Evolutionary conservation across 1,284 basidiomycete species (phyloP).

Genomic region (Lignosus rhinocerotis): DNA sequence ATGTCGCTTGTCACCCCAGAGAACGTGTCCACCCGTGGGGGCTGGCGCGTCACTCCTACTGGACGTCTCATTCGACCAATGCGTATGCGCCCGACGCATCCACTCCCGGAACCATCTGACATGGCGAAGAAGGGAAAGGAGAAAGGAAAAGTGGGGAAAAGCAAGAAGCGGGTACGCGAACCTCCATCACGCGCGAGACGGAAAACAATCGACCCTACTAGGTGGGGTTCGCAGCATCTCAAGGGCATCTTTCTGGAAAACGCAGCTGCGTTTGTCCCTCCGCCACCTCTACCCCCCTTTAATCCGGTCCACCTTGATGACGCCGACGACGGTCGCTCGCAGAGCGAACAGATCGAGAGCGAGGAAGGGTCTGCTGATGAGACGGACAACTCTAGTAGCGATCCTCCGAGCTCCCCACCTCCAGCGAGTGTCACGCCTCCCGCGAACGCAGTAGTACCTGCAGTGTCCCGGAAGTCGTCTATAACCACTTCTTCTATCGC

Average conservation of each 20-base stretch:
- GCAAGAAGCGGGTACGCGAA: slow-evolving; percentile 26
- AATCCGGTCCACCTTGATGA: not conserved
- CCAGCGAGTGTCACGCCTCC: not conserved
- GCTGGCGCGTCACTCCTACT: slow-evolving; percentile 68
- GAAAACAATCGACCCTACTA: slow-evolving; percentile 64
- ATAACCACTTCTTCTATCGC: slow-evolving; percentile 6
- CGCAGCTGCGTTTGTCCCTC: slow-evolving; percentile 17
- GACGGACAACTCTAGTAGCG: slow-evolving; percentile 16
- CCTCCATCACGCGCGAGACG: slow-evolving; percentile 49
- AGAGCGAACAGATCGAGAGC: not conserved
- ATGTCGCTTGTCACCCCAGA: slow-evolving; percentile 64
- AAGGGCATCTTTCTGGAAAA: slow-evolving; percentile 65
- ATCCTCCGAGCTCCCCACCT: not conserved
- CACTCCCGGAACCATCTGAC: slow-evolving; percentile 45
- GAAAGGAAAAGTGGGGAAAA: slow-evolving; percentile 21
- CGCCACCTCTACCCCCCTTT: not conserved
- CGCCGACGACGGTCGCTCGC: not conserved
- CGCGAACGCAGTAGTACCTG: not conserved
- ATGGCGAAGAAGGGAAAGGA: slow-evolving; percentile 17
- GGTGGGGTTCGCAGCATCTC: slow-evolving; percentile 65
- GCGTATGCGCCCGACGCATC: slow-evolving; percentile 65
- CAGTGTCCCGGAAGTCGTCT: not conserved
- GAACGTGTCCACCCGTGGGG: slow-evolving; percentile 48
- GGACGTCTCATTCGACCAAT: slow-evolving; percentile 66
- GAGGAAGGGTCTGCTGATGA: slow-evolving; percentile 8